These are phyloP conservation scores for Trichothecium sympodiale DNA, from an alignment of 2,329 filamentous ascomycete species.

Conservation along the genomic window DNA sequence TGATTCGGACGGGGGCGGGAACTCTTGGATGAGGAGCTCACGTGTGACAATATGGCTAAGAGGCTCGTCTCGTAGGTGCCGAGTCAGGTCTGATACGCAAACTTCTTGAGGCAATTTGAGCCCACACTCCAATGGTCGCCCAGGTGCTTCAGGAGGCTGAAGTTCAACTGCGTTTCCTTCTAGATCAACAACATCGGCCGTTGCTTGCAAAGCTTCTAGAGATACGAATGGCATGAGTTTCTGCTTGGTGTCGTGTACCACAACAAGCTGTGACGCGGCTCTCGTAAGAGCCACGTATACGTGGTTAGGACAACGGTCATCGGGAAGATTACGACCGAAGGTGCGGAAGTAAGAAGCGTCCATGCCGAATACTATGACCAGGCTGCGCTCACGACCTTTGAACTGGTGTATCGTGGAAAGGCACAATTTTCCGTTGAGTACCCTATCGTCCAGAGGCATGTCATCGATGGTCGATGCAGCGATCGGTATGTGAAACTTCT, in stretches of 20 bases:
- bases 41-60: too few species aligned
- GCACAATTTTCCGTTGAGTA: slow-evolving; percentile 16
- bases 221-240: slow-evolving; percentile 14
- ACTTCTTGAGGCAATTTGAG: slow-evolving; percentile 6
- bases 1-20: slow-evolving; percentile 2
- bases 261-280: slow-evolving; percentile 15
- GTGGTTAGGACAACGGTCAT: slow-evolving; percentile 17
- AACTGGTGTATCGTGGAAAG: slow-evolving; percentile 21
- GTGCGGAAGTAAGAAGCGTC: slow-evolving; percentile 14
- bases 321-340: slow-evolving; percentile 13
- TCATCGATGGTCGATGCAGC: slow-evolving; percentile 13
- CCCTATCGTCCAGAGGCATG: slow-evolving; percentile 11
- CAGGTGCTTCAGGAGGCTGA: slow-evolving; percentile 2
- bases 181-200: too few species aligned
- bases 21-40: slow-evolving; percentile 5
- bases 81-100: slow-evolving; percentile 11
- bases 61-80: slow-evolving; percentile 10
- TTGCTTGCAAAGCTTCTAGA: slow-evolving; percentile 1
- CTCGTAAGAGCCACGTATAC: slow-evolving; percentile 19
- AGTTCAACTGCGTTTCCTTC: not conserved
- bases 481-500: slow-evolving; percentile 10
- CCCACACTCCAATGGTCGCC: slow-evolving; percentile 7
- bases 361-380: slow-evolving; percentile 15
- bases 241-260: slow-evolving; percentile 10
- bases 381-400: slow-evolving; percentile 19